Evolutionary conservation across 805 yeast genomes (phyloP).

Genomic region (Suhomyces sp.): DNA sequence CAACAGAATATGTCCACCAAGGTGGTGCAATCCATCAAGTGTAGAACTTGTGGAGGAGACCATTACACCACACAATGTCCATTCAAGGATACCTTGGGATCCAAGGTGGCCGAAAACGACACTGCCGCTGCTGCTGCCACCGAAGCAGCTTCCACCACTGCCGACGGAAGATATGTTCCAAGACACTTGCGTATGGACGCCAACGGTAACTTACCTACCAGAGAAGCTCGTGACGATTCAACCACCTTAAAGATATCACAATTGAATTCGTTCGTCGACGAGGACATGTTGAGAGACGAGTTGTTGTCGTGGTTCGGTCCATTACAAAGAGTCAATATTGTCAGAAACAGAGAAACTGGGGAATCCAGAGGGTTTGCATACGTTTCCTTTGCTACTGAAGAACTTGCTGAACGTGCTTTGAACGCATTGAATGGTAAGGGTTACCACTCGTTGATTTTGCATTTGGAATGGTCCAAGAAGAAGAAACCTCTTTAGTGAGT

Average conservation of each 20-base stretch:
- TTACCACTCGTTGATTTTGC: slow-evolving; percentile 79
- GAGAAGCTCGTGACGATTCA: slow-evolving; percentile 69
- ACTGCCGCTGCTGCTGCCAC: slow-evolving; percentile 38
- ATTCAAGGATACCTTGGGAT: slow-evolving; percentile 80
- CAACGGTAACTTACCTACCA: slow-evolving; percentile 38
- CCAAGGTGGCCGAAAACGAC: slow-evolving; percentile 42
- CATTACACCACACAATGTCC: slow-evolving; percentile 97
- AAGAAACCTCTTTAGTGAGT: slow-evolving; percentile 37
- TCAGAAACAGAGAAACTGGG: slow-evolving; percentile 90
- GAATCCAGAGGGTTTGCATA: slow-evolving; percentile 95
- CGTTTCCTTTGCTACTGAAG: slow-evolving; percentile 71
- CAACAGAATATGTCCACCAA: slow-evolving; percentile 41
- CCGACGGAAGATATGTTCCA: slow-evolving; percentile 41
- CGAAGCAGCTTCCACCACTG: slow-evolving; percentile 17
- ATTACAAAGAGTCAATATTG: slow-evolving; percentile 74
- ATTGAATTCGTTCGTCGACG: slow-evolving; percentile 81
- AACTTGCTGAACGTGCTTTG: slow-evolving; percentile 74
- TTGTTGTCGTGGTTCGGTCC: slow-evolving; percentile 68
- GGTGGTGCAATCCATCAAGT: slow-evolving; percentile 50
- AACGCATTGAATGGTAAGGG: slow-evolving; percentile 83
- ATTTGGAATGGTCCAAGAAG: slow-evolving; percentile 48
- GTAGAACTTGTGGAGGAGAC: slow-evolving; percentile 92
- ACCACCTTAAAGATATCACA: slow-evolving; percentile 89
- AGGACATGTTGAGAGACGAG: slow-evolving; percentile 71
- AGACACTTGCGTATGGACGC: slow-evolving; percentile 48